These are phyloP conservation scores for Colletotrichum karsti DNA, from an alignment of 2,329 filamentous ascomycete species.

Conservation along the genomic window DNA sequence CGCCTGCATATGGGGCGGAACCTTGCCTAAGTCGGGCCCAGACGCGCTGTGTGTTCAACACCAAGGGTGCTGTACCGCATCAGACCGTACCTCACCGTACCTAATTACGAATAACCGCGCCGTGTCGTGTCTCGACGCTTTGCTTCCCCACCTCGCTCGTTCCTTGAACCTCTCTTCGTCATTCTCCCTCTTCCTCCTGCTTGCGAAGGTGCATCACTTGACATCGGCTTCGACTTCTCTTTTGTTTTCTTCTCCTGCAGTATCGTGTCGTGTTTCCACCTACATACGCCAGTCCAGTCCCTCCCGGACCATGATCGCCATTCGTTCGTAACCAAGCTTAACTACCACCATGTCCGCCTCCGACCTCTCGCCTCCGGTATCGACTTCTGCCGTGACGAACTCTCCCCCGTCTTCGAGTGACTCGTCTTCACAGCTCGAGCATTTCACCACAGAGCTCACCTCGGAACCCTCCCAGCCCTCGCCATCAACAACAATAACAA, in stretches of 20 bases:
- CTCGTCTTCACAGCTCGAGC: background rate
- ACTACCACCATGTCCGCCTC: constrained; percentile 11
- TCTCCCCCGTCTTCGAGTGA: constrained; percentile 13
- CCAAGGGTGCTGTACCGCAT: constrained; percentile 12
- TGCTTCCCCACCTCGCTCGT: constrained; percentile 24
- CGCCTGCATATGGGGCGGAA: background rate
- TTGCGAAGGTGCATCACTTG: background rate
- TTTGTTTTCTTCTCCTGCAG: background rate
- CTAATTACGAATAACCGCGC: constrained; percentile 22
- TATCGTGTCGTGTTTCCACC: background rate
- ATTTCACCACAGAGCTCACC: background rate
- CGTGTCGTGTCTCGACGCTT: constrained; percentile 25
- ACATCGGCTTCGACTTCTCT: background rate
- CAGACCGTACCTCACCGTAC: constrained; percentile 18
- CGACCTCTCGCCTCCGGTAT: constrained; percentile 2
- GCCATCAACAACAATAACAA: background rate
- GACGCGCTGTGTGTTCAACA: constrained; percentile 28
- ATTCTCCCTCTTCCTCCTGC: constrained; percentile 1
- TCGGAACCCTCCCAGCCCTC: background rate
- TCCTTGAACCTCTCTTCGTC: constrained; percentile 17
- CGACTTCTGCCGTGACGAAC: background rate
- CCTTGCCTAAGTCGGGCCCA: background rate
- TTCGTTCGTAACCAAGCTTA: background rate
- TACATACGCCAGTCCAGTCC: background rate
- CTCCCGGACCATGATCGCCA: constrained; percentile 9